Percentiles rank a stretch among this genome's conserved stretches.
Conservation (phyloP, 805 yeast species). For the Pichia californica region DNA sequence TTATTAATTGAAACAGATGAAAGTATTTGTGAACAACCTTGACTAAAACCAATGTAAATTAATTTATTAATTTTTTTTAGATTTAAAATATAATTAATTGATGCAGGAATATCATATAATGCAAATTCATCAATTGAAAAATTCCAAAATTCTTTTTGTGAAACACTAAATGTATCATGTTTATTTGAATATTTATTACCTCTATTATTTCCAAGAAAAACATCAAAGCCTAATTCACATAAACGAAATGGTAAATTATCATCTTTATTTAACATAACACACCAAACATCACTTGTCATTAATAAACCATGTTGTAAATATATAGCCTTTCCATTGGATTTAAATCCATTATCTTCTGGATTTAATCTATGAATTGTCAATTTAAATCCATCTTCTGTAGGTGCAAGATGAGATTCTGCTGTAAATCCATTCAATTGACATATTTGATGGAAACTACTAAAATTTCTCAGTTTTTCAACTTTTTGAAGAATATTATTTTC, state of each 20-base stretch:
- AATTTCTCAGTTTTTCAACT: slow-evolving; percentile 36
- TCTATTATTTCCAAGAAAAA: slow-evolving; percentile 89
- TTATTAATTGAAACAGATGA: slow-evolving; percentile 73
- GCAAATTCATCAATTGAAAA: slow-evolving; percentile 93
- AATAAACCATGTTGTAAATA: slow-evolving; percentile 89
- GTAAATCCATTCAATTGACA: slow-evolving; percentile 62
- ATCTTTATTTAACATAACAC: slow-evolving; percentile 30
- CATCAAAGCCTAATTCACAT: slow-evolving; percentile 82
- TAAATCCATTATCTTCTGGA: slow-evolving; percentile 29
- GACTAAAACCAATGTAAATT: slow-evolving; percentile 84
- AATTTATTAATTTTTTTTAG: slow-evolving; percentile 40
- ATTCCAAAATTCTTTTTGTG: slow-evolving; percentile 67
- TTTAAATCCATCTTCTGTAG: slow-evolving; percentile 71
- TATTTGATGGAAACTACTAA: slow-evolving; percentile 56
- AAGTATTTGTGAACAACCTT: slow-evolving; percentile 93
- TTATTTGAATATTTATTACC: slow-evolving; percentile 91
- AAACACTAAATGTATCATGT: slow-evolving; percentile 42
- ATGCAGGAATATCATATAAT: slow-evolving; percentile 79
- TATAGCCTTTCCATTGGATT: slow-evolving; percentile 44
- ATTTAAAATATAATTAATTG: slow-evolving; percentile 66
- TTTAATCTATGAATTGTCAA: slow-evolving; percentile 66
- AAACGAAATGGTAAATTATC: slow-evolving; percentile 68
- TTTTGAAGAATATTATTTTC: slow-evolving; percentile 16
- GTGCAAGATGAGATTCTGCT: slow-evolving; percentile 70
- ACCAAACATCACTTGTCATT: slow-evolving; percentile 78